Conservation (phyloP, 31 red algal species). For the Endocladia muricata region DNA sequence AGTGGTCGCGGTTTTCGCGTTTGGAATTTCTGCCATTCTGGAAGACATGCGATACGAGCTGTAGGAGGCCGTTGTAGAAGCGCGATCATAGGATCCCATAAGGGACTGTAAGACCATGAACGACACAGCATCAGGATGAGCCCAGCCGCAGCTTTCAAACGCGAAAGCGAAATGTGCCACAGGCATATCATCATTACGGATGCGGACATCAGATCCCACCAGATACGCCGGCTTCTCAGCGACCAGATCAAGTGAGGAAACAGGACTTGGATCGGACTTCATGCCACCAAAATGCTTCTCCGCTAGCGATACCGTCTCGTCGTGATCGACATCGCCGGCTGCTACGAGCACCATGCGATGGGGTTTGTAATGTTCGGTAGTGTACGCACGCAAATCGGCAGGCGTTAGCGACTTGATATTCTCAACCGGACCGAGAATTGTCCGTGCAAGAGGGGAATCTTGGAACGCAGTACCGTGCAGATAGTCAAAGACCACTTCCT, state of each 20-base stretch:
- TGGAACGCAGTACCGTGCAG: conserved; percentile 92
- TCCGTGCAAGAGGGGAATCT: conserved; percentile 85
- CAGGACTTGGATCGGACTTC: conserved; percentile 41
- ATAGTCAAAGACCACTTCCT: conserved; percentile 97
- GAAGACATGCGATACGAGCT: conserved; percentile 76
- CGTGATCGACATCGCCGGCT: conserved; percentile 93
- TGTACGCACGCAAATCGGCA: conserved; percentile 78
- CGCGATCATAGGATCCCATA: conserved; percentile 89
- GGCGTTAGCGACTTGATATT: conserved; percentile 87
- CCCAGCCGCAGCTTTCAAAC: conserved; percentile 96
- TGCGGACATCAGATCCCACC: conserved; percentile 95
- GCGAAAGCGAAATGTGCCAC: conserved; percentile 92
- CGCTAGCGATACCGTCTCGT: conserved; percentile 75
- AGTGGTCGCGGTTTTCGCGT: conserved; percentile 56
- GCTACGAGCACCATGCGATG: conserved; percentile 96
- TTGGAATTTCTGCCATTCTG: conserved; percentile 40
- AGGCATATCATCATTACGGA: conserved; percentile 92
- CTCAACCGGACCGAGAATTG: conserved; percentile 92
- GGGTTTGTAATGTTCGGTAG: conserved; percentile 90
- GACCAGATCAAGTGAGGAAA: conserved; percentile 64
- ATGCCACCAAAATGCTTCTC: conserved; percentile 86
- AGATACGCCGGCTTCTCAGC: conserved; percentile 85
- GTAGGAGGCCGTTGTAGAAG: conserved; percentile 64
- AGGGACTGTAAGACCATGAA: conserved; percentile 98
- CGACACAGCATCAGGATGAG: conserved; percentile 93